These are phyloP conservation scores for Leccinum disarticulatum DNA, from an alignment of 768 basidiomycete species.

Conservation along the genomic window DNA sequence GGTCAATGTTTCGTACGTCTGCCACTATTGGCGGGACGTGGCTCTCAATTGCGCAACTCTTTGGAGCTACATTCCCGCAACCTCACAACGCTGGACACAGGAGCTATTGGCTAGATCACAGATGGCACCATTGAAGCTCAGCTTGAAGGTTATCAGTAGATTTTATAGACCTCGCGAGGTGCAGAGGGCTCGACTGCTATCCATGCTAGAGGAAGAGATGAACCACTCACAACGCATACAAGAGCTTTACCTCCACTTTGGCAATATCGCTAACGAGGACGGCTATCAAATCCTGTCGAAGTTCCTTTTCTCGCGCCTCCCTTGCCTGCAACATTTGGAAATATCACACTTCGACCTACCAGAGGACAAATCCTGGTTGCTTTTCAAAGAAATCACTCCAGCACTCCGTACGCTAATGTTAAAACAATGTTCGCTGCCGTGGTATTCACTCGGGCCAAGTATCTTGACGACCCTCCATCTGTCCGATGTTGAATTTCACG, in stretches of 20 bases:
- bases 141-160: too few relatives aligned
- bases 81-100: too few relatives aligned
- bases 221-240: too few relatives aligned
- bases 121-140: too few relatives aligned
- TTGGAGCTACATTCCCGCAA: too few relatives aligned
- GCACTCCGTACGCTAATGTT: neutral
- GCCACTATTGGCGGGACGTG: too few relatives aligned
- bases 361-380: neutral
- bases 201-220: too few relatives aligned
- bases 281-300: neutral
- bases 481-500: neutral
- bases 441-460: neutral
- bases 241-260: neutral
- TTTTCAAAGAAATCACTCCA: neutral
- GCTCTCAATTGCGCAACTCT: too few relatives aligned
- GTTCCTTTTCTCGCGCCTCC: neutral
- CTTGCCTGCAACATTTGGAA: neutral
- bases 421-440: neutral
- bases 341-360: neutral
- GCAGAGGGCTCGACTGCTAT: too few relatives aligned
- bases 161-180: too few relatives aligned
- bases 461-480: neutral
- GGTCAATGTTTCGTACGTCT: too few relatives aligned
- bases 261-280: neutral
- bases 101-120: too few relatives aligned